Conservation (phyloP, 1,139 yeast genomes). For the Blastobotrys capitulatus region DNA sequence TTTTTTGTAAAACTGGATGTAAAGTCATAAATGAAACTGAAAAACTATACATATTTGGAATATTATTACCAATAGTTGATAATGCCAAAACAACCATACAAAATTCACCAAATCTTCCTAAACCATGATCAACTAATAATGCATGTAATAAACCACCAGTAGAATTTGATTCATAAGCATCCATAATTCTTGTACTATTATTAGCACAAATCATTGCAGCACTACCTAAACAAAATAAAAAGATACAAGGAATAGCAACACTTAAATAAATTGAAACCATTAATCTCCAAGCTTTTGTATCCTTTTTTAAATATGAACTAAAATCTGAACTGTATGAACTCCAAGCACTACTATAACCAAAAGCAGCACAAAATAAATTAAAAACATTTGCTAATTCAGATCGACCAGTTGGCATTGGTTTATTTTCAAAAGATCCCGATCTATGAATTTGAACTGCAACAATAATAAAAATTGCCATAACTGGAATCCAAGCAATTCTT, state of each 20-base stretch:
- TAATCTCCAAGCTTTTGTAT: conserved; percentile 52
- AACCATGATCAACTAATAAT: conserved; percentile 67
- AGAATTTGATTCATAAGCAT: conserved; percentile 47
- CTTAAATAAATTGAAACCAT: conserved; percentile 62
- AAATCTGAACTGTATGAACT: conserved; percentile 89
- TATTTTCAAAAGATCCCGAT: conserved; percentile 53
- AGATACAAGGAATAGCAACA: conserved; percentile 59
- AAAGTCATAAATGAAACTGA: conserved; percentile 80
- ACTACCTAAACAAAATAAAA: conserved; percentile 79
- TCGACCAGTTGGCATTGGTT: conserved; percentile 39
- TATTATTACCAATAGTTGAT: conserved; percentile 82
- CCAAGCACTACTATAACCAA: conserved; percentile 95
- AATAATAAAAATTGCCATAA: conserved; percentile 62
- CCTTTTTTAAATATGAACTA: conserved; percentile 74
- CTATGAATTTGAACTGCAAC: conserved; percentile 71
- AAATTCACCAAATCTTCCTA: conserved; percentile 86
- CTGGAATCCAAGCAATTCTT: conserved; percentile 87
- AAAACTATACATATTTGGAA: conserved; percentile 89
- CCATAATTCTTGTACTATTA: conserved; percentile 42
- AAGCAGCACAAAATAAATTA: conserved; percentile 78
- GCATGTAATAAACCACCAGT: conserved; percentile 82
- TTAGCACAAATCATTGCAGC: conserved; percentile 68
- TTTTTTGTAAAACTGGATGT: conserved; percentile 61
- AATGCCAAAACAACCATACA: conserved; percentile 78
- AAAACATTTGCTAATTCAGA: conserved; percentile 67